Conservation (phyloP, 208 protist species). For the Wallacemonas sp. region DNA sequence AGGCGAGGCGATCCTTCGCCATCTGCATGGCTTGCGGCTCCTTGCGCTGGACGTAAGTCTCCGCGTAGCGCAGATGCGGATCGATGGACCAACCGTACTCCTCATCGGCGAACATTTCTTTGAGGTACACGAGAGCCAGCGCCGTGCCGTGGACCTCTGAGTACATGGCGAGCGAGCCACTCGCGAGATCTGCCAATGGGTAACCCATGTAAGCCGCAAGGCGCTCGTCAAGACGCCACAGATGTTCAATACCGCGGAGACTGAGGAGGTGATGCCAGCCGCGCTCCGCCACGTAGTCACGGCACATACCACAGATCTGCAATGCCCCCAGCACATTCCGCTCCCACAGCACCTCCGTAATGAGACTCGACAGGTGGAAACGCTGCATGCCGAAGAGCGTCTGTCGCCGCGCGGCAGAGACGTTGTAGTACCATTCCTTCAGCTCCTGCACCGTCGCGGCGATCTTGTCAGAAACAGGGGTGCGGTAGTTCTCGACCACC, state of each 20-base stretch:
- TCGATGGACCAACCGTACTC: conserved; percentile 67
- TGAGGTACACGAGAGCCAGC: conserved; percentile 82
- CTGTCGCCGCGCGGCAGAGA: conserved; percentile 42
- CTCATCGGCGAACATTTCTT: conserved; percentile 74
- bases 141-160: conserved; percentile 82
- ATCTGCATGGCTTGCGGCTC: conserved; percentile 42
- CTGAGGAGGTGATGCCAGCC: conserved; percentile 88
- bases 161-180: conserved; percentile 42
- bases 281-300: conserved; percentile 73
- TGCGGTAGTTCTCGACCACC: conserved; percentile 69
- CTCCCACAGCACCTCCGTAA: conserved; percentile 78
- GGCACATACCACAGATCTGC: conserved; percentile 50
- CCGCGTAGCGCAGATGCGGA: conserved; percentile 44
- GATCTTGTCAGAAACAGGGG: conserved; percentile 65
- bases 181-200: conserved; percentile 46
- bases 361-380: conserved; percentile 49
- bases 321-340: conserved; percentile 52
- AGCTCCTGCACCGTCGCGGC: conserved; percentile 51
- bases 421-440: conserved; percentile 76
- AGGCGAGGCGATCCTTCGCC: conserved; percentile 61
- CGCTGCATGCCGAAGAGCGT: conserved; percentile 46
- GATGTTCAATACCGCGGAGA: conserved; percentile 80
- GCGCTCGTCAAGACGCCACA: conserved; percentile 70
- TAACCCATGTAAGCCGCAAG: conserved; percentile 79
- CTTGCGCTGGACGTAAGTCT: conserved; percentile 44